These are phyloP conservation scores for Paulownia fortunei DNA, from an alignment of 257 asterid genomes.

Conservation along the genomic window DNA sequence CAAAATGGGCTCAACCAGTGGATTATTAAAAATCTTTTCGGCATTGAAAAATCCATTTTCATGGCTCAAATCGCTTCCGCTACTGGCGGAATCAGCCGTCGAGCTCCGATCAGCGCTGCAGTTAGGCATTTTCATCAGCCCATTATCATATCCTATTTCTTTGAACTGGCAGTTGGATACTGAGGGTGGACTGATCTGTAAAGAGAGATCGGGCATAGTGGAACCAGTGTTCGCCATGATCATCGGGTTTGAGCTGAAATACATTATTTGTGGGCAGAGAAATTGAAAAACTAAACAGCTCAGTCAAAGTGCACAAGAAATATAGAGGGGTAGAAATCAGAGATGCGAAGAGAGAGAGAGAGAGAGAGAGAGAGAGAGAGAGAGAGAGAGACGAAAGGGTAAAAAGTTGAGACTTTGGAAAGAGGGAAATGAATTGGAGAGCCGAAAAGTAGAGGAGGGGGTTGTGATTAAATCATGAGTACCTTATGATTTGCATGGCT, in stretches of 20 bases:
- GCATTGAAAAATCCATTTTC: constrained; percentile 42
- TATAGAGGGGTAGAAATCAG: not conserved
- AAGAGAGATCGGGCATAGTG: constrained; percentile 69
- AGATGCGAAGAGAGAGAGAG: too few relatives aligned
- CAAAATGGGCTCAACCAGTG: constrained; percentile 44
- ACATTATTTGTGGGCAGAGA: constrained; percentile 20
- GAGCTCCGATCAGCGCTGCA: constrained; percentile 39
- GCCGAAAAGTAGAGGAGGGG: not conserved
- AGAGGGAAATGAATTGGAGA: constrained; percentile 23
- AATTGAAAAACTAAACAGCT: not conserved
- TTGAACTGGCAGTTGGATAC: constrained; percentile 15
- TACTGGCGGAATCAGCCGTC: constrained; percentile 61
- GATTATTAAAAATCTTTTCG: constrained; percentile 24
- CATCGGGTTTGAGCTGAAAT: constrained; percentile 44
- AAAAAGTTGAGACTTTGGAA: constrained; percentile 7
- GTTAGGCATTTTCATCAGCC: constrained; percentile 7
- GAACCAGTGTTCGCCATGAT: constrained; percentile 33
- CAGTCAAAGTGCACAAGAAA: not conserved
- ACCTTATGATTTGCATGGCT: constrained; percentile 64
- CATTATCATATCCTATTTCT: not conserved
- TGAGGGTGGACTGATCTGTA: constrained; percentile 72
- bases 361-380: too few relatives aligned
- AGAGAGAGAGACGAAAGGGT: not conserved
- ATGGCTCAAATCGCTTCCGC: constrained; percentile 80
- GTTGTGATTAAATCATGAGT: constrained; percentile 60